Evolutionary conservation across 805 yeast species (phyloP), one percentile per base, ranked within the genome.

Genomic region (Nakazawaea pomicola): DNA sequence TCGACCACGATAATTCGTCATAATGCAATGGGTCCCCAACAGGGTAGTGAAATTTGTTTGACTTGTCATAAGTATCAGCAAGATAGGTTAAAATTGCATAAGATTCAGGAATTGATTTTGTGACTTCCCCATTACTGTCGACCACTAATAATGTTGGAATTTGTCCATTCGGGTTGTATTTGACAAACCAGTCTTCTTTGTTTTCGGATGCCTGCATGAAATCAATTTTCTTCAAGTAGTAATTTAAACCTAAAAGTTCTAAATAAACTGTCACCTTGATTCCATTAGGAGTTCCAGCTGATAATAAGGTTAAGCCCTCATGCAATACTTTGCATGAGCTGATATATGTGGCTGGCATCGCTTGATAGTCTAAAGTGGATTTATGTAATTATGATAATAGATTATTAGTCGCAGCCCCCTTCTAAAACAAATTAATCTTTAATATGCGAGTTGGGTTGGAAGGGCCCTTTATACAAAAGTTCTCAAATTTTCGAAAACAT

Each of bases 1-100:
- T 64, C 7, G 72, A 48, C 72, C 80, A 69, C 47, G 76, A 77
- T 49, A 71, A 52, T 53, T 72, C 70, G 47, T 66, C 69, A 57
- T 74, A 80, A 56, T 78, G 80, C 34, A 57, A 51, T 5, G 52
- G 54, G 20, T 76, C 57, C 2, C 64, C 67, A 5, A 53, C 46
- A 20, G 57, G 60, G 46, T 58, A 72, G 19, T 71, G 64, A 49
- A 47, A 69, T 55, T 74, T 73, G 45, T 67, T 55, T 8, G 75
- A 76, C 40, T 58, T 69, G 52, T 81, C 87, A 54, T 73, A 81
- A 46, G 69, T 75, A 48, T 78, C 83, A 41, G 74, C 76, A 29
- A 80, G 56, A 54, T 78, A 81, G 44, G 65, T 59, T 57, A 81
- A 55, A 46, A 80, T 79, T 2, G 86, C 83, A 24, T 74, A 85